Evolutionary conservation across 2,329 filamentous ascomycete species (phyloP), one percentile per base, ranked within the genome.

Genomic region (Aspergillus floridensis): DNA sequence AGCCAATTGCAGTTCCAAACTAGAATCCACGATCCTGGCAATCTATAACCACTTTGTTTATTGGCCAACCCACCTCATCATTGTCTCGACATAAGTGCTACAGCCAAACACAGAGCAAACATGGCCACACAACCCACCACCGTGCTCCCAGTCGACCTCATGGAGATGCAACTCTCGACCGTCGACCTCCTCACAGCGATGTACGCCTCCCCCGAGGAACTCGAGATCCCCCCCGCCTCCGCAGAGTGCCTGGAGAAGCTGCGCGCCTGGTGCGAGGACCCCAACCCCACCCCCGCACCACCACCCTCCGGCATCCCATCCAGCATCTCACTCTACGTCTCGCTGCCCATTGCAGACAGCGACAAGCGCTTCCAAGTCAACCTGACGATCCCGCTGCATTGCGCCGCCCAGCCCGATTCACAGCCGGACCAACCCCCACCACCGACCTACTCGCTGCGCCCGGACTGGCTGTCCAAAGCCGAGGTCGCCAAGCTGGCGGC

Each of bases 101-200:
- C 10, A 16, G 14, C 12, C 32, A 5, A 12, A 16, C 11, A 35
- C 32, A 35, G 32, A 35, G 12, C 31, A 19, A 44, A 8, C 26
- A 44, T 44, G 38, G 38, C 38, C 38, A 19, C 32, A 16, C 14
- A 19, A 1, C 38, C 16, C 38, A 19, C n/a, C 22, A 56, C 11
- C 1, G n/a, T 68, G 41, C 65, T 82, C 8, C 73, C 80, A 0
- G 66, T 66, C n/a, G 80, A 82, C 7, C 62, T 81, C 1, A 73
- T 83, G 65, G 78, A 80, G 59, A 71, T 78, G 12, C 81, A 83
- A 67, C 68, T 83, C 11, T 78, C 76, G 1, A 80, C 79, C 56
- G 74, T 84, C 35, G 81, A 84, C 53, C 78, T 84, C n/a, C 68
- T 84, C 2, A 69, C 75, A 63, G 81, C 81, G 10, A 84, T 84